These are phyloP conservation scores for Pseudonitzschia delicatissima DNA, from an alignment of 108 stramenopile genomes.

Conservation along the genomic window DNA sequence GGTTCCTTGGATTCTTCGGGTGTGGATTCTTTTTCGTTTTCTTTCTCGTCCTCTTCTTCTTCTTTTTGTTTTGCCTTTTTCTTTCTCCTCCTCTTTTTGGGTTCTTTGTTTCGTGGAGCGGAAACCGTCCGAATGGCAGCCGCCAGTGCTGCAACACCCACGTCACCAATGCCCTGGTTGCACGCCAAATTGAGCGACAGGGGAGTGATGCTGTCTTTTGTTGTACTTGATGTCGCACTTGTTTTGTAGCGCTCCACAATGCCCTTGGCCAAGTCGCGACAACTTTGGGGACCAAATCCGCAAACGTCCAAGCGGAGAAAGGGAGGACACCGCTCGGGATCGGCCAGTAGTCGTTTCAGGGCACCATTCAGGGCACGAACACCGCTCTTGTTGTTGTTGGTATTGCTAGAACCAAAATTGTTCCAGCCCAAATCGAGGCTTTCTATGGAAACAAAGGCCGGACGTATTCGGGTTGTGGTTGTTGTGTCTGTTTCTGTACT, in stretches of 20 bases:
- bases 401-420: conserved; percentile 30
- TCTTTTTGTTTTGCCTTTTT: conserved; percentile 14
- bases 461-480: conserved; percentile 4
- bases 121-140: conserved; percentile 62
- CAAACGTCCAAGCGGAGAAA: conserved; percentile 53
- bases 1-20: not conserved
- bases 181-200: conserved; percentile 47
- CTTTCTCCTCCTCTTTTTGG: not conserved
- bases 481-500: not conserved
- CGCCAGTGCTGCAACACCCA: conserved; percentile 70
- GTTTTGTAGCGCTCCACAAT: conserved; percentile 30
- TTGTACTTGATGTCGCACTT: too few species aligned
- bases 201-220: conserved; percentile 3
- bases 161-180: conserved; percentile 73
- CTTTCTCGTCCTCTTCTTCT: not conserved
- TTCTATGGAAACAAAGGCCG: conserved; percentile 4
- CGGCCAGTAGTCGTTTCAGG: conserved; percentile 21
- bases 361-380: conserved; percentile 16
- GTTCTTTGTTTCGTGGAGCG: not conserved
- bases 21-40: not conserved
- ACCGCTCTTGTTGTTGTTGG: conserved; percentile 22
- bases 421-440: conserved; percentile 68
- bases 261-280: conserved; percentile 68
- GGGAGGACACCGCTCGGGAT: conserved; percentile 34
- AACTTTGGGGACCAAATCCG: conserved; percentile 66